Evolutionary conservation across 352 stramenopile species (phyloP), one percentile per base, ranked within the genome.

Genomic region (Globisporangium barbulae): DNA sequence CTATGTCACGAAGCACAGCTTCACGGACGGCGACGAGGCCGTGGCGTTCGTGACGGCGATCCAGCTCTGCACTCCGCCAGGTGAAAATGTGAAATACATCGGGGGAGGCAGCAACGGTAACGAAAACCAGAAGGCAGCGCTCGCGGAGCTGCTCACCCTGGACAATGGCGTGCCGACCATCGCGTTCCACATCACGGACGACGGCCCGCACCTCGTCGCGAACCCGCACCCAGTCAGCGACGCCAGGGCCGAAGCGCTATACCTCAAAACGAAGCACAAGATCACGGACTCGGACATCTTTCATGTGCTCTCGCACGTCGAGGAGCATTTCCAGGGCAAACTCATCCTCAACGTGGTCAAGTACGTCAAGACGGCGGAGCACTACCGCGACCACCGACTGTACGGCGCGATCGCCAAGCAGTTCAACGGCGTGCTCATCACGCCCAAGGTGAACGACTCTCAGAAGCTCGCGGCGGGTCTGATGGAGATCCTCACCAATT

Each of bases 141-240:
- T 90, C 19, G 77, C 76, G 0, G 71, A 87, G 64, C 50, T 90
- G 37, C 45, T 86, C 41, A 73, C 56, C 2, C 63, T 90, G 12
- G 79, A 90, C 62, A 72, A 63, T 30, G 59, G 68, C 0, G 75
- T 86, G 59, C 73, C 81, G 35, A 89, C 81, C 1, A 75, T 90
- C 22, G 79, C 75, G 41, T 90, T 90, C 69, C 61, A 88, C 10
- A 89, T 90, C 76, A 83, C 81, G 2, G 81, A 89, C 54, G 81
- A 79, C 5, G 68, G 70, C 1, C 79, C 79, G 55, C 81, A 90
- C 61, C 57, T 90, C 33, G 63, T 71, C 25, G 74, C 67, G 35
- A 69, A 79, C 19, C 55, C 30, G 37, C 9, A 57, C 35, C 45
- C 45, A 42, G 79, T 78, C 2, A 15, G 53, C 15, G 78, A 88